A percentile compares a stretch with the other conserved stretches of the same genome.
phyloP scores from a whole-genome alignment of 768 basidiomycete species.

The Amanita phalloides region DNA sequence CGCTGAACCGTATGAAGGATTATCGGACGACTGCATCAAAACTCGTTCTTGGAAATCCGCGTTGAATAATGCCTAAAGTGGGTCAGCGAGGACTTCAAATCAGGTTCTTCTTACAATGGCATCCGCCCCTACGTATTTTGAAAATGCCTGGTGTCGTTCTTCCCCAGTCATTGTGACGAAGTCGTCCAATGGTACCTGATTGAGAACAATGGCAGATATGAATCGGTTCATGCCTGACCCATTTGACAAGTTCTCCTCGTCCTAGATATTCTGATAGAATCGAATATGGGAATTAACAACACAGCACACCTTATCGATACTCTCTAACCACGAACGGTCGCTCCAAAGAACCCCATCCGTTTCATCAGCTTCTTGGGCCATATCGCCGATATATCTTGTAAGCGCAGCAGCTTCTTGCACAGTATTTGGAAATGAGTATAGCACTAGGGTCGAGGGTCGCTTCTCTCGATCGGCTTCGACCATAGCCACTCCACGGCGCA shows the following conservation, averaged over 20 bases:
- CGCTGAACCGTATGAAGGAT: neutral
- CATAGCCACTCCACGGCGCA: constrained; percentile 52
- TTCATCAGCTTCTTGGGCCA: constrained; percentile 33
- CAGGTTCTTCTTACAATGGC: constrained; percentile 36
- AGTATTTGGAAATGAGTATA: constrained; percentile 53
- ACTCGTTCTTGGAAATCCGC: neutral
- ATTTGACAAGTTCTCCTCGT: constrained; percentile 45
- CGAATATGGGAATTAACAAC: neutral
- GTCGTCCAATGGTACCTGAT: constrained; percentile 38
- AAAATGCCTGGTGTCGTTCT: constrained; percentile 34
- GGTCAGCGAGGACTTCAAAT: neutral
- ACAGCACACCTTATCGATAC: constrained; percentile 35
- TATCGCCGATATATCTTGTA: constrained; percentile 47
- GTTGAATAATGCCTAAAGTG: neutral
- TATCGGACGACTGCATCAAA: neutral
- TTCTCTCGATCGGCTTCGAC: constrained; percentile 50
- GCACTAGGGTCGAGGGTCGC: constrained; percentile 27
- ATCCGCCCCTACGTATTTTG: constrained; percentile 33
- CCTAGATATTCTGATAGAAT: constrained; percentile 24
- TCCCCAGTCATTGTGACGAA: constrained; percentile 43
- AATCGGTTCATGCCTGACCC: constrained; percentile 61
- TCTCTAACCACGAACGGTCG: constrained; percentile 53
- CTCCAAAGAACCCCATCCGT: constrained; percentile 44
- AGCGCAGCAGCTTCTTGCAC: constrained; percentile 47
- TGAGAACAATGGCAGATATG: constrained; percentile 54